These are phyloP conservation scores for Wickerhamiella cacticola DNA, from an alignment of 805 yeast species.

Conservation along the genomic window DNA sequence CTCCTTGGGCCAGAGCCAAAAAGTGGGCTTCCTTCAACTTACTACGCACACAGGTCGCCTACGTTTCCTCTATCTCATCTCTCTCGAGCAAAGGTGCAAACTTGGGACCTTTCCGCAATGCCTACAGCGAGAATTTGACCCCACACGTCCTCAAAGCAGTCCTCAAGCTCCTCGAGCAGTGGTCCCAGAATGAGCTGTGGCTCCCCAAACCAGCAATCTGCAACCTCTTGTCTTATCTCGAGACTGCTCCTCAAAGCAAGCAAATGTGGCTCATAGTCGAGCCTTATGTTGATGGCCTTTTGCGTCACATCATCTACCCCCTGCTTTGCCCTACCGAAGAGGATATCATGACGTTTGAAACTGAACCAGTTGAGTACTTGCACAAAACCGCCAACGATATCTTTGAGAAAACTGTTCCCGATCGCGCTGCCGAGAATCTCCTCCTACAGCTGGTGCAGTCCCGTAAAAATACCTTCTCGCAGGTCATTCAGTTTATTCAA, in stretches of 20 bases:
- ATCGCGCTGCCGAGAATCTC: constrained; percentile 65
- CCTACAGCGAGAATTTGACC: constrained; percentile 46
- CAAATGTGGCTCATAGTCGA: constrained; percentile 55
- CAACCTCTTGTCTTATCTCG: constrained; percentile 52
- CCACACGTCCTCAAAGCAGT: constrained; percentile 61
- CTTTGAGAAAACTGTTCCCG: constrained; percentile 56
- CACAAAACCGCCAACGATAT: constrained; percentile 52
- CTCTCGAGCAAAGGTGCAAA: constrained; percentile 30
- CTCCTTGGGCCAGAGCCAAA: constrained; percentile 62
- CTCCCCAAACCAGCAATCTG: constrained; percentile 52
- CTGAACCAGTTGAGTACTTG: constrained; percentile 81
- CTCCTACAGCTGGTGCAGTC: constrained; percentile 60
- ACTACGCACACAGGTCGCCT: constrained; percentile 56
- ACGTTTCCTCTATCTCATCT: constrained; percentile 32
- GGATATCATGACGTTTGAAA: constrained; percentile 62
- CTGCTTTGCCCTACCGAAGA: constrained; percentile 57
- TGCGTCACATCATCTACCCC: constrained; percentile 66
- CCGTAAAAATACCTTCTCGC: constrained; percentile 32
- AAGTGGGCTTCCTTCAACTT: constrained; percentile 85
- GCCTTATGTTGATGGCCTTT: constrained; percentile 50
- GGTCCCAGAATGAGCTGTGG: constrained; percentile 63
- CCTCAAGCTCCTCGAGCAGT: constrained; percentile 54
- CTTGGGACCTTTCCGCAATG: constrained; percentile 47
- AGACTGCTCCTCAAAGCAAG: constrained; percentile 46
- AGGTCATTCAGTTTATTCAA: constrained; percentile 18